Conservation (phyloP, 768 basidiomycete species). For the Cystobasidiopsis lactophilus region DNA sequence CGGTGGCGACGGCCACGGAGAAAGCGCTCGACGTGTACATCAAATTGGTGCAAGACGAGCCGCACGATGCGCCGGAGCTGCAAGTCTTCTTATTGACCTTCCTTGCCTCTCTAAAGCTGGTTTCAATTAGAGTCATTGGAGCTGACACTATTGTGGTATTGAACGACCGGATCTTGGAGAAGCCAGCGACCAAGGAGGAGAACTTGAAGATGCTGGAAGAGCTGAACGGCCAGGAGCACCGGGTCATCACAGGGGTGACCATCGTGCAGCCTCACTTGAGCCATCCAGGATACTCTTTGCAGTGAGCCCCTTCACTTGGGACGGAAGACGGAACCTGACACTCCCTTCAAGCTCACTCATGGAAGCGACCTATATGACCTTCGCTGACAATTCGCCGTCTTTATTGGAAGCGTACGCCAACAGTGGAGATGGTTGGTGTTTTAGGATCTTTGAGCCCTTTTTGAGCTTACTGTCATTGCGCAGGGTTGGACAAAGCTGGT, state of each 20-base stretch:
- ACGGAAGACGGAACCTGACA: too few species aligned
- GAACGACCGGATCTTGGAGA: conserved; percentile 57
- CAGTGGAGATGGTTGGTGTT: too few species aligned
- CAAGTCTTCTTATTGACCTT: conserved; percentile 37
- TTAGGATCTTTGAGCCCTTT: too few species aligned
- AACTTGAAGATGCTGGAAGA: conserved; percentile 70
- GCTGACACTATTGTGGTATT: conserved; percentile 82
- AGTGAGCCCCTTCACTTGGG: background rate
- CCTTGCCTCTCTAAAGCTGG: background rate
- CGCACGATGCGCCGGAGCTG: conserved; percentile 57
- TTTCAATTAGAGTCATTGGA: conserved; percentile 20
- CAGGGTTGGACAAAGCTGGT: conserved; percentile 67
- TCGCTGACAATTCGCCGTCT: conserved; percentile 39
- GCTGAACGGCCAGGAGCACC: conserved; percentile 63
- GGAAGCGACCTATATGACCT: conserved; percentile 30
- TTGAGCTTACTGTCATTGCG: too few species aligned
- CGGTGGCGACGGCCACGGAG: conserved; percentile 49
- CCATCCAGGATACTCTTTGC: background rate
- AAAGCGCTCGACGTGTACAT: conserved; percentile 28
- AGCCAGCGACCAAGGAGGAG: conserved; percentile 55
- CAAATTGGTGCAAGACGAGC: conserved; percentile 25
- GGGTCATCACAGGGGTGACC: conserved; percentile 77
- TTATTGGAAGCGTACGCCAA: conserved; percentile 59
- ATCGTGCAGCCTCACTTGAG: conserved; percentile 33
- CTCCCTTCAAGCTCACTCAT: background rate